Base-by-base conservation (phyloP, 257 asterid genomes). In the Coffea canephora region DNA sequence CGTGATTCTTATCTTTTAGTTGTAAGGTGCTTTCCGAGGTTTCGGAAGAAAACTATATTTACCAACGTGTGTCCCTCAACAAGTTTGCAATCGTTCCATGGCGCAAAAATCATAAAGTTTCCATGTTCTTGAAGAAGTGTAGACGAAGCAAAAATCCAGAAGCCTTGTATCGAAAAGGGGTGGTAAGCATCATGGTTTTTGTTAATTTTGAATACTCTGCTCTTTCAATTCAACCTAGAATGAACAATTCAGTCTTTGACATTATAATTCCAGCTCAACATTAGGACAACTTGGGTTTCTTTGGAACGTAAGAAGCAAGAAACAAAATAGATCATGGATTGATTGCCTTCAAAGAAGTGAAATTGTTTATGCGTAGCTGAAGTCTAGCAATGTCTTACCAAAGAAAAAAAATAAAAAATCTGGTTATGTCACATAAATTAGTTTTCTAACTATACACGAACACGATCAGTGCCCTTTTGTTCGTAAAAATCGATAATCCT, bases 111-210 rank as follows among this genome's bases (percentile, higher is more conserved):
- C 27, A 52, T 50, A 15, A 27, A 52, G 21, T 76, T 25, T 36
- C 49, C 4, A n/a, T 1, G 9, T 85, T 85, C 45, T 25, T 83
- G 31, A 71, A 77, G 15, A 59, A 50, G 59, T 87, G 90, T 13
- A 23, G 52, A 18, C 11, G 62, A 25, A 48, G 48, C 14, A 49
- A 34, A 3, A 87, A 85, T 71, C 78, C 85, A 6, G 86, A 87
- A 19, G 45, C 78, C 0, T 9, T 78, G 18, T 85, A 82, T 41
- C 64, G 85, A 43, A 75, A 83, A 78, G 89, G 85, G 12, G 77
- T 84, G 82, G 89, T 85, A 81, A 12, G 78, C n/a, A 21, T 74
- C 65, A 16, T 39, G 34, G 46, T 1, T n/a, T 7, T 6, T 7
- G 43, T 69, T 41, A 1, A 16, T 19, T 13, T 41, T 19, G 34